These are phyloP conservation scores for Phytophthora sp. DNA, from an alignment of 352 stramenopile species.

Conservation along the genomic window DNA sequence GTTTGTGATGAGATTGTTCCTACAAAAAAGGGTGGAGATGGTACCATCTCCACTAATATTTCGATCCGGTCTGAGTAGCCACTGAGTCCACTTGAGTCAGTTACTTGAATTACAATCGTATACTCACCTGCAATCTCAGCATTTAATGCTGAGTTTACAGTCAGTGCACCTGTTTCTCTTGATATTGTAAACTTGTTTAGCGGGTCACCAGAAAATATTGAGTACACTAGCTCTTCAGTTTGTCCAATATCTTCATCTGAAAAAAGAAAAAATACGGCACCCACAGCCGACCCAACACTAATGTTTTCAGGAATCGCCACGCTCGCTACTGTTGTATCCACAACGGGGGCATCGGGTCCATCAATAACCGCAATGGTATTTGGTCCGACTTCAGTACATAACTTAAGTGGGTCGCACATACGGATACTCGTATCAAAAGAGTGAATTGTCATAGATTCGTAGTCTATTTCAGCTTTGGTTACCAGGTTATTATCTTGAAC, in stretches of 20 bases:
- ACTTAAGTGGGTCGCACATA: conserved; percentile 45
- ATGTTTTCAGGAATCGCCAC: conserved; percentile 18
- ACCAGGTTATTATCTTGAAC: conserved; percentile 17
- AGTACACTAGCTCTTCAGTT: conserved; percentile 43
- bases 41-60: conserved; percentile 46
- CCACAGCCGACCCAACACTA: conserved; percentile 21
- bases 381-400: conserved; percentile 49
- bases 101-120: conserved; percentile 45
- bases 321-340: conserved; percentile 15
- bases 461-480: conserved; percentile 26
- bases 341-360: conserved; percentile 47
- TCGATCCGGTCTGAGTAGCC: conserved; percentile 46
- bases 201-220: conserved; percentile 54
- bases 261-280: conserved; percentile 30
- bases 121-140: conserved; percentile 42
- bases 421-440: conserved; percentile 33
- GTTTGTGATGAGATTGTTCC: conserved; percentile 32
- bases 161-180: conserved; percentile 37
- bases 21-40: conserved; percentile 54
- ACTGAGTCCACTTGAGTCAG: conserved; percentile 42
- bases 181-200: conserved; percentile 51
- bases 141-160: conserved; percentile 37
- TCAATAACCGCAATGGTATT: conserved; percentile 46
- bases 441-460: conserved; percentile 19
- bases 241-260: conserved; percentile 58